Base-by-base conservation (phyloP, 441 rosid genomes). In the Macaranga tanarius region DNA sequence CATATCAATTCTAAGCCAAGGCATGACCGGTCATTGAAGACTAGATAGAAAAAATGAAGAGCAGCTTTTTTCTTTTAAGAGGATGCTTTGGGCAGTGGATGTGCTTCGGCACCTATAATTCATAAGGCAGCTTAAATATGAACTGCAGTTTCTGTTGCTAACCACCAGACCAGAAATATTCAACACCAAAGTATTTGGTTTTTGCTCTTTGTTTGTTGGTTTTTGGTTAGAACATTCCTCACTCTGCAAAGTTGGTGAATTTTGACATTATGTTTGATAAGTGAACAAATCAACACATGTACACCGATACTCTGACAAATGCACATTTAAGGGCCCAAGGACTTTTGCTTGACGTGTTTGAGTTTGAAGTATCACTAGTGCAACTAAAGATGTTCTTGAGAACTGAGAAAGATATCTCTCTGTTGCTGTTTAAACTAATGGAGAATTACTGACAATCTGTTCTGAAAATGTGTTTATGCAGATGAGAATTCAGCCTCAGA, bases 401-500 rank as follows among this genome's bases (percentile, higher is more conserved):
- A 45, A 65, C 51, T 65, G 57, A 50, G 55, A 45, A 65, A 12
- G 38, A 48, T 47, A 4, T 44, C n/a, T 59, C 4, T 40, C 11
- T 70, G 2, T 22, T 2, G 56, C 1, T 45, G 12, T 45, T 40
- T 20, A 13, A 22, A 45, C 25, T 45, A 7, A 16, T 23, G 12
- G 1, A 10, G 25, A 17, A 51, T 16, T 51, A 38, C 56, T 73
- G 56, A 73, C 12, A 11, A 38, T 45, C 57, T 48, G 23, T 40
- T 31, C 19, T 31, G 11, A 51, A 31, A 31, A 13, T 10, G 25
- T 56, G 28, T 68, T 68, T 40, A n/a, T 80, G 82, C 80, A 84
- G 88, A 69, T 67, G 72, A 76, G 23, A 52, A 25, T 60, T 76
- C 82, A 65, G 73, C 67, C 62, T 70, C 55, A 8, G 34, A 63